Evolutionary conservation across 257 asterid genomes (phyloP).

Genomic region (Ballota nigra): DNA sequence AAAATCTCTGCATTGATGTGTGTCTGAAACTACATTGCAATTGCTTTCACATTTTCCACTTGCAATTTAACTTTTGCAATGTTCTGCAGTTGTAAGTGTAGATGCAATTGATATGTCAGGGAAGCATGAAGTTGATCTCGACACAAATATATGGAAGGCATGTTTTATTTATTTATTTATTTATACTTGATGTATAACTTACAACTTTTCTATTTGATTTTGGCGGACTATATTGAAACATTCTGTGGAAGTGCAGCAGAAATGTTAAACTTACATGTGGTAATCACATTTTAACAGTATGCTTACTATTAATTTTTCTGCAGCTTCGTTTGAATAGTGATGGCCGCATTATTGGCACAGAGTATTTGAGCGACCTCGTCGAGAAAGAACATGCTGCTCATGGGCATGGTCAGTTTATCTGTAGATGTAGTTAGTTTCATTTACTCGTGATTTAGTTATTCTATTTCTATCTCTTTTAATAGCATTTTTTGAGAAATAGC

Average conservation of each 20-base stretch:
- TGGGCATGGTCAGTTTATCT: constrained; percentile 68
- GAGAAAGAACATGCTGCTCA: constrained; percentile 79
- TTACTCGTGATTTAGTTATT: constrained; percentile 11
- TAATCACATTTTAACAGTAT: constrained; percentile 4
- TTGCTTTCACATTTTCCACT: constrained; percentile 3
- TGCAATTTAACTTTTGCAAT: constrained; percentile 8
- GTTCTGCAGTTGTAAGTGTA: constrained; percentile 75
- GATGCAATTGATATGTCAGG: constrained; percentile 99
- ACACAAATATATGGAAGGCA: constrained; percentile 99
- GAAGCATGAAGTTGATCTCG: constrained; percentile 99
- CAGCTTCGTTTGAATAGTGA: constrained; percentile 85
- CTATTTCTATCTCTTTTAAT: neutral
- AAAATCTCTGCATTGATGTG: neutral
- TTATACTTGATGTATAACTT: neutral
- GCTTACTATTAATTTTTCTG: constrained; percentile 37
- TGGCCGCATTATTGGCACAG: constrained; percentile 86
- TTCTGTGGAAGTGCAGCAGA: neutral
- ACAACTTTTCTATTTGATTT: neutral
- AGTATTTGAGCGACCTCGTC: constrained; percentile 88
- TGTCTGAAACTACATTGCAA: constrained; percentile 1
- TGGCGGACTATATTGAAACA: neutral
- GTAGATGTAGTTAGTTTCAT: neutral
- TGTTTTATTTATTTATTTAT: constrained; percentile 17
- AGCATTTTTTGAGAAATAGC: neutral
- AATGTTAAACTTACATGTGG: constrained; percentile 4